A percentile compares a stretch with the other conserved stretches of the same genome.
These are phyloP conservation scores for Vitis hybrid DNA, from an alignment of 177 flowering plant genomes.

Conservation along the genomic window DNA sequence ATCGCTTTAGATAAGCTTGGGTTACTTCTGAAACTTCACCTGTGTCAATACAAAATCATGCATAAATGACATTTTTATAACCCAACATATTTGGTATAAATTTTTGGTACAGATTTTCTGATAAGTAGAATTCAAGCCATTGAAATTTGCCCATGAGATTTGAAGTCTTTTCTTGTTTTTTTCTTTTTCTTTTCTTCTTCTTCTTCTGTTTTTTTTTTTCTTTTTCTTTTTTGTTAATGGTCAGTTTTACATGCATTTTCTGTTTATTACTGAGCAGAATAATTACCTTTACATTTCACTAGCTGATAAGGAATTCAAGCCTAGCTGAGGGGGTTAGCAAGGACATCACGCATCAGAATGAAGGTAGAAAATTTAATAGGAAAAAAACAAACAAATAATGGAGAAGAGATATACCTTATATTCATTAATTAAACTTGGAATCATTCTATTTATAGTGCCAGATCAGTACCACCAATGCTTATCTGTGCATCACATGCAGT, in stretches of 20 bases:
- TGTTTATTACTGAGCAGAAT: neutral
- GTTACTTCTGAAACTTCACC: neutral
- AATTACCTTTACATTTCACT: neutral
- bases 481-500: conserved; percentile 1
- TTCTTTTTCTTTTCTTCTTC: too few relatives aligned
- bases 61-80: neutral
- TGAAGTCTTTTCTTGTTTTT: too few relatives aligned
- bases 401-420: conserved; percentile 16
- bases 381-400: conserved; percentile 20
- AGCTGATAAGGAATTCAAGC: neutral
- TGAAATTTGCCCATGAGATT: too few relatives aligned
- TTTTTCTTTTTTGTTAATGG: too few relatives aligned
- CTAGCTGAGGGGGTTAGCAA: neutral
- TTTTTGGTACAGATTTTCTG: neutral
- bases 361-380: conserved; percentile 2
- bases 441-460: neutral
- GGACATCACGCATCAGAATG: neutral
- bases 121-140: too few relatives aligned
- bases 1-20: neutral
- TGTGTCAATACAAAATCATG: too few relatives aligned
- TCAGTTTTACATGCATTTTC: neutral
- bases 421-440: neutral
- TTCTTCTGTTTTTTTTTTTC: too few relatives aligned
- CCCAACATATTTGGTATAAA: neutral
- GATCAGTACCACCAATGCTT: neutral